Base-by-base conservation (phyloP, 108 stramenopile species). In the Nitzschia inconspicua region DNA sequence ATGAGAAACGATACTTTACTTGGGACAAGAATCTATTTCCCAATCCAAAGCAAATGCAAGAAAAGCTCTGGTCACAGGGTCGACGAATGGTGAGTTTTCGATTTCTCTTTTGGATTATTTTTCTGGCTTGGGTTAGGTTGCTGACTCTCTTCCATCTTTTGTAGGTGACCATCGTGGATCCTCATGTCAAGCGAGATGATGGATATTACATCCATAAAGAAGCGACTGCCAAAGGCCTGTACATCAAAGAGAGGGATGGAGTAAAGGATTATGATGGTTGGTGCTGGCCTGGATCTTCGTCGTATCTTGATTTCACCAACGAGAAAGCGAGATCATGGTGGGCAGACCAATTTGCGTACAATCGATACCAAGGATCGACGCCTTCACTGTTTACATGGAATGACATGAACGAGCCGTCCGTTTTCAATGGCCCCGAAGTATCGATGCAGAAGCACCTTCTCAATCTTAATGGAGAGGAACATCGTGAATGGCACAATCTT, bases 341-440 rank as follows among this genome's bases (percentile, higher is more conserved):
- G 98, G 96, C 96, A 3, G 86, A 91, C 18, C 96, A 91, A 52
- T 98, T 99, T 73, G 54, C 78, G 18, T 91, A 96, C 58, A 71
- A 92, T 65, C 83, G 84, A 32, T 99, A 99, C 77, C 74, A 81
- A 48, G 97, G 97, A 19, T 93, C 91, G 24, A 98, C 95, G 2
- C 77, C 86, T 18, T 66, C 83, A 29, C 80, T 99, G 9, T 97
- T 89, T 71, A 98, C 94, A 0, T 99, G 99, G 99, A 99, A 98
- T 71, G 91, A 92, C 56, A 92, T 99, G 99, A 99, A 99, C 71
- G 99, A 99, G 76, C 96, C 96, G 20, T 82, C 78, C 49, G 99
- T 99, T n/a, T 99, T 99, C 70, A 99, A 99, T 50, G 99, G 99
- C 31, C 99, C 99, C 18, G 99, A 99, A 78, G 98, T 99, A 5